Evolutionary conservation across 176 grass and related monocot genomes (phyloP).

Genomic region (sorghum (Sorghum bicolor)): Sorghum_bicolor_NCBIv3 NC_012875.2:52722001-52722500

Average conservation of each 20-base stretch:
- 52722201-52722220: neutral
- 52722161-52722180: neutral
- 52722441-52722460: neutral
- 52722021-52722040: conserved; percentile 77
- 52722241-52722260: conserved; percentile 6
- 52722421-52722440: neutral
- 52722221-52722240: neutral
- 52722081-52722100: conserved; percentile 53
- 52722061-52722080: conserved; percentile 80
- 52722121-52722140: conserved; percentile 58
- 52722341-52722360: conserved; percentile 4
- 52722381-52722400: neutral
- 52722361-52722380: neutral
- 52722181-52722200: neutral
- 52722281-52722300: neutral
- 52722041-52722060: conserved; percentile 89
- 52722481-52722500: neutral
- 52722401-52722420: neutral
- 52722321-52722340: neutral
- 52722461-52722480: neutral
- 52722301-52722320: conserved; percentile 33
- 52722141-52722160: neutral
- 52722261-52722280: conserved; percentile 17
- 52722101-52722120: conserved; percentile 26
- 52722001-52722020: conserved; percentile 53